These are phyloP conservation scores for Lentinula edodes DNA, from an alignment of 768 basidiomycete genomes.

Conservation along the genomic window DNA sequence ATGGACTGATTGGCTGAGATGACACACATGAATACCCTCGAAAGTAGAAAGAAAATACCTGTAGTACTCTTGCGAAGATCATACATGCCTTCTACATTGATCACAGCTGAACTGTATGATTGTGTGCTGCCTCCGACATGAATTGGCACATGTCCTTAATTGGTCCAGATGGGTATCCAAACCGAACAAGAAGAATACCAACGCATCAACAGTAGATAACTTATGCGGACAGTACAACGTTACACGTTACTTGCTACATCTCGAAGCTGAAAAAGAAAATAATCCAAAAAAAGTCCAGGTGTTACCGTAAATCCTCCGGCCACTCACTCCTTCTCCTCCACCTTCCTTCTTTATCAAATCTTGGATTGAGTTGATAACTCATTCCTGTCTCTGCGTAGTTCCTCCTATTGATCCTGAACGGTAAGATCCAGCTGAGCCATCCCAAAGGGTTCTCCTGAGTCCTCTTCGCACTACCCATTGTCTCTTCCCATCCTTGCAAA, in stretches of 20 bases:
- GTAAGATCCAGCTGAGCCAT: conserved; percentile 10
- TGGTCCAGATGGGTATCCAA: not conserved
- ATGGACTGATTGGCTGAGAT: too few relatives aligned
- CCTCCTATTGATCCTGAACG: not conserved
- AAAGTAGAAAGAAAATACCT: too few relatives aligned
- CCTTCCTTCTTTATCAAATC: conserved; percentile 14
- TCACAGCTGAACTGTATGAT: too few relatives aligned
- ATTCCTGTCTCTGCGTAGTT: conserved; percentile 1
- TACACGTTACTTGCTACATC: not conserved
- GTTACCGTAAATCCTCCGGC: conserved; percentile 6
- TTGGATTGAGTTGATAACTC: conserved; percentile 3
- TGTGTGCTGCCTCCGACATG: too few relatives aligned
- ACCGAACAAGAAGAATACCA: too few relatives aligned
- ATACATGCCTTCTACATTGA: too few relatives aligned
- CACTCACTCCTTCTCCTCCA: conserved; percentile 14
- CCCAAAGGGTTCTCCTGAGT: conserved; percentile 6
- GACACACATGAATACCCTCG: too few relatives aligned
- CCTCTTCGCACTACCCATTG: conserved; percentile 56
- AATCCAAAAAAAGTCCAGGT: not conserved
- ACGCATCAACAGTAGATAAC: not conserved
- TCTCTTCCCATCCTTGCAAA: conserved; percentile 65
- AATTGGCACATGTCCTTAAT: too few relatives aligned
- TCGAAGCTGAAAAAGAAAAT: not conserved
- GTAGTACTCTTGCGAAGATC: not conserved
- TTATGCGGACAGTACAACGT: not conserved